phyloP scores from a whole-genome alignment of 805 yeast genomes.

The Myxozyma neglecta region DNA sequence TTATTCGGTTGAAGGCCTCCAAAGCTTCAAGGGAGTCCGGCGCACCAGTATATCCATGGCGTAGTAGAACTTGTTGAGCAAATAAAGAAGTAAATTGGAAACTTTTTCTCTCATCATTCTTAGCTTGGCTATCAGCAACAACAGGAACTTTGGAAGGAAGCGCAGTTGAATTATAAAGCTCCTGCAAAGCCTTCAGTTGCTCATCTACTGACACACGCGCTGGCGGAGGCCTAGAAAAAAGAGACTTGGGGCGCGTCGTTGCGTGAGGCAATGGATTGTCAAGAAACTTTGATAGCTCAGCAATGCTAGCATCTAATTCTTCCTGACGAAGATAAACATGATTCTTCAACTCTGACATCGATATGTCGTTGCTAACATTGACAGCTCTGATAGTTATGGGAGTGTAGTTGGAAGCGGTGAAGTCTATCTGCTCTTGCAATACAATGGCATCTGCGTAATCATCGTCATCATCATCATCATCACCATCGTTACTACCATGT shows the following conservation, averaged over 20 bases:
- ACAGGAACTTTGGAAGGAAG: background rate
- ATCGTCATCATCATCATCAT: conserved; percentile 4
- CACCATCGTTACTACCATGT: background rate
- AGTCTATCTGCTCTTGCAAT: background rate
- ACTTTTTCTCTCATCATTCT: background rate
- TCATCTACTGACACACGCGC: background rate
- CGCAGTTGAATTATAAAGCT: background rate
- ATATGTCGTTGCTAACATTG: background rate
- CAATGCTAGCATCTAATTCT: conserved; percentile 9
- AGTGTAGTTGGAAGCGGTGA: background rate
- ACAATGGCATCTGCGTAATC: background rate
- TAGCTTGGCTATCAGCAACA: background rate
- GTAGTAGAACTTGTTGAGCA: conserved; percentile 22
- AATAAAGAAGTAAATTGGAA: conserved; percentile 15
- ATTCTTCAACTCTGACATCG: conserved; percentile 1
- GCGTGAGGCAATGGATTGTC: background rate
- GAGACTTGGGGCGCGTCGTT: background rate
- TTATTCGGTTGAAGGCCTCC: conserved; percentile 12
- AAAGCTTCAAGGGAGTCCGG: conserved; percentile 25
- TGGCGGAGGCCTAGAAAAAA: background rate
- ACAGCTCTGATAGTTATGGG: background rate
- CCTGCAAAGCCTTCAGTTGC: background rate
- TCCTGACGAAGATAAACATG: conserved; percentile 1
- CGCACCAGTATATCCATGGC: conserved; percentile 18
- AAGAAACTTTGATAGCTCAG: conserved; percentile 2